Base-by-base conservation (phyloP, 495 filamentous ascomycete species). In the Annulohypoxylon moriforme region DNA sequence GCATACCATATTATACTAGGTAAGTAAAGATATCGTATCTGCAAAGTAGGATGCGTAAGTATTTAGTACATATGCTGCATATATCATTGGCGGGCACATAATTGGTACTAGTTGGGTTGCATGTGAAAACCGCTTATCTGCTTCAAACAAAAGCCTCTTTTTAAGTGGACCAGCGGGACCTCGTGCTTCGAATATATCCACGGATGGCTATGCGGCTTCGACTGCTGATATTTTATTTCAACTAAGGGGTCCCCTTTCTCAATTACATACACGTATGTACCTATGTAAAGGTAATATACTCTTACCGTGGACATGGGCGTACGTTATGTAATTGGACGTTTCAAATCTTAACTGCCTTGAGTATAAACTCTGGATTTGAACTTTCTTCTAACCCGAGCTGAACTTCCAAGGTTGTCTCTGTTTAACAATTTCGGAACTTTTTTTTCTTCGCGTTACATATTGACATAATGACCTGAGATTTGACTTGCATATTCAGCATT, bases 111-210 rank as follows among this genome's bases (percentile, higher is more conserved):
- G 33, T n/a, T 14, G 55, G 55, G 44, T 73, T 58, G 66, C 71
- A 73, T 69, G 71, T 73, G 71, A 73, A 73, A 73, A 18, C 66
- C 62, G 60, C 40, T 63, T 69, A 63, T 69, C 61, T 58, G 56
- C 24, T 42, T 62, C 31, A 20, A 29, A 59, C 47, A 20, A 55
- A 52, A 56, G 24, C 27, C 10, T 22, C 55, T 53, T 36, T 52
- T 58, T 22, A 57, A 62, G 65, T 53, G 58, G 55, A 59, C 42
- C 24, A 8, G 55, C 55, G 40, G 61, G 60, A 49, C 56, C 70
- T 73, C 49, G 56, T 69, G 47, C 55, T 56, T 60, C 33, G 55
- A 44, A 44, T 7, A 44, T n/a, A 52, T 36, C 20, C 40, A 47
- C 58, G 58, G 22, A 16, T 66, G 62, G 44, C 31, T 25, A 25